Base-by-base conservation (phyloP, 1,284 basidiomycete genomes). In the Sanghuangporus sanghuang region DNA sequence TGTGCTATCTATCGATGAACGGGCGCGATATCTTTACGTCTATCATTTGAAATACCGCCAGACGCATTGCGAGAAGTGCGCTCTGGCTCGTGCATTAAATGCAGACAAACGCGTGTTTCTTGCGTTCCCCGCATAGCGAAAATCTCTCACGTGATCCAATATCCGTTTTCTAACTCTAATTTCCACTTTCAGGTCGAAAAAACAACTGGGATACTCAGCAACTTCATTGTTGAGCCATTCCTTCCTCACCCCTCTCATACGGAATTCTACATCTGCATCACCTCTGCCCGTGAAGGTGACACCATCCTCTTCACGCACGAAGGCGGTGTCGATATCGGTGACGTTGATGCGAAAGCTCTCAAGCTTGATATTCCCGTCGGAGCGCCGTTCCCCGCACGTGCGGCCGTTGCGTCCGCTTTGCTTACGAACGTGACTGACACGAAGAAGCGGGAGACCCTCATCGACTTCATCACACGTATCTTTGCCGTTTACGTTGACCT, bases 181-280 rank as follows among this genome's bases (percentile, higher is more conserved):
- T 32, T 50, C 18, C 12, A 65, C 18, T 12, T 66, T 67, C 73
- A 95, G 88, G 96, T 98, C 68, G 96, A 98, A 81, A 83, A 89
- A 64, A 90, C 95, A 66, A 93, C 92, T 18, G 96, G 96, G 67
- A 96, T 94, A 32, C 85, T 99, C 71, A 96, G 91, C 84, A 97
- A 90, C 77, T 99, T 98, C 80, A 97, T 99, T 77, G 86, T 98
- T 69, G 96, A 99, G 80, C 96, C 96, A 40, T 98, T 99, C 88
- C 85, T 96, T 65, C 96, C 96, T 59, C 96, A 99, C 76, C 89
- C 93, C 3, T 86, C 93, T 66, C 83, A 96, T 75, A 93, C 93
- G 69, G 96, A 99, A 76, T 98, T 95, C 81, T 99, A 98, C 78
- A 92, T 99, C 73, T 99, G 96, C 80, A 93, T 99, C 80, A 98